A percentile compares a stretch with the other conserved stretches of the same genome.
Evolutionary conservation across 345 rosid genomes (phyloP).

Genomic region (Gossypium arboreum): DNA sequence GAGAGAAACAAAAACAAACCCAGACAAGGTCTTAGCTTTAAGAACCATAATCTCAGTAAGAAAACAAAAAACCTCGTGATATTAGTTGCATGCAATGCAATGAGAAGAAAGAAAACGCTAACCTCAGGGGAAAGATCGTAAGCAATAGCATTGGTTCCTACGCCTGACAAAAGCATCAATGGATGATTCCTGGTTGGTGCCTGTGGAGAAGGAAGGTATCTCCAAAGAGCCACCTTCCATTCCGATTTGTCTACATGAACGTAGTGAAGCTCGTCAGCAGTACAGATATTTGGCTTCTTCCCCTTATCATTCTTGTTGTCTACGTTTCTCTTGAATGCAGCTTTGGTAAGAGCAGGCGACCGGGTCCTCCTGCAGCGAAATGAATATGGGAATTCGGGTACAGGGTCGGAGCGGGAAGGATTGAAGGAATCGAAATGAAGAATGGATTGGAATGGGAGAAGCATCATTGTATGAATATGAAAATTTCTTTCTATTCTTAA

Average conservation of each 20-base stretch:
- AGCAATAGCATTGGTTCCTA: slow-evolving; percentile 73
- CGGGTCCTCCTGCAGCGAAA: background rate
- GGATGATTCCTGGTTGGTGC: slow-evolving; percentile 71
- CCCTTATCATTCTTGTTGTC: background rate
- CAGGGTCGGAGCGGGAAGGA: background rate
- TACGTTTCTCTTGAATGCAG: slow-evolving; percentile 19
- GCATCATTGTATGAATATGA: background rate
- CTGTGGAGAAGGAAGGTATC: slow-evolving; percentile 68
- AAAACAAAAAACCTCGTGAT: background rate
- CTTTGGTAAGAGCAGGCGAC: background rate
- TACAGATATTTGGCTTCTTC: slow-evolving; percentile 44
- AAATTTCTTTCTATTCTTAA: no score
- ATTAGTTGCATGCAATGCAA: background rate
- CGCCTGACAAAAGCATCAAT: slow-evolving; percentile 62
- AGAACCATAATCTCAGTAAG: background rate
- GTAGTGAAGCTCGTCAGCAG: slow-evolving; percentile 93
- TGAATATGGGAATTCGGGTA: background rate
- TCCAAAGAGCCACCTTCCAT: slow-evolving; percentile 93
- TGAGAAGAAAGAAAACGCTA: background rate
- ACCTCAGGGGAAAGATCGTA: slow-evolving; percentile 31
- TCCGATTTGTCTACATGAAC: slow-evolving; percentile 62
- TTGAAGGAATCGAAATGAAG: background rate
- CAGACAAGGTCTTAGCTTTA: background rate
- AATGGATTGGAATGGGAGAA: slow-evolving; percentile 6
- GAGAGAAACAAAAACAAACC: background rate